A percentile compares a stretch with the other conserved stretches of the same genome.
Conservation (phyloP, 495 filamentous ascomycete genomes). For the Aspergillus carlsbadensis region DNA sequence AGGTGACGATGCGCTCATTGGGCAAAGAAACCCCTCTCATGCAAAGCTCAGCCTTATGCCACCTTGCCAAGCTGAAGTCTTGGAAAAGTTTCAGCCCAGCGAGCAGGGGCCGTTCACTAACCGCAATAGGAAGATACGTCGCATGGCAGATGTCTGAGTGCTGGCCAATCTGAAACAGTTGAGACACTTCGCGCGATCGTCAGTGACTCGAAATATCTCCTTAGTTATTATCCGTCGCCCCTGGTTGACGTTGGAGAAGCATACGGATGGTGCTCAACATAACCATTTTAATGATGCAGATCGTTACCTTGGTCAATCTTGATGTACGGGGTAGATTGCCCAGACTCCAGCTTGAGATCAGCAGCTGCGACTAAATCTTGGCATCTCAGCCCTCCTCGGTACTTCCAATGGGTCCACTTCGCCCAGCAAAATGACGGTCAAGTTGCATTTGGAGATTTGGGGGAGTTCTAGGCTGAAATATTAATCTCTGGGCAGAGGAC, state of each 20-base stretch:
- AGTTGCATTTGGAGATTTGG: neutral
- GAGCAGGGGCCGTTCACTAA: constrained; percentile 4
- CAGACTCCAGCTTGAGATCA: constrained; percentile 10
- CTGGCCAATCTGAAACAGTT: no score
- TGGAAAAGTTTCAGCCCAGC: constrained; percentile 2
- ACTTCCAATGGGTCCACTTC: constrained; percentile 7
- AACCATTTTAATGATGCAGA: neutral
- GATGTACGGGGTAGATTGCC: neutral
- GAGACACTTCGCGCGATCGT: no score
- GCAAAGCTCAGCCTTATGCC: constrained; percentile 13
- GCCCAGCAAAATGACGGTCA: neutral
- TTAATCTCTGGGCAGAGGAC: neutral
- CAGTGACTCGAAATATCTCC: no score
- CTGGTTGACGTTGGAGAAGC: no score
- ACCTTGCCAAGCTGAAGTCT: constrained; percentile 8
- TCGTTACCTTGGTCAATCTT: neutral
- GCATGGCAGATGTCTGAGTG: no score
- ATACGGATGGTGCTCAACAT: neutral
- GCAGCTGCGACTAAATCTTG: constrained; percentile 10
- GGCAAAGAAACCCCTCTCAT: neutral
- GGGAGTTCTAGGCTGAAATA: constrained; percentile 4
- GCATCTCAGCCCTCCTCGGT: constrained; percentile 10
- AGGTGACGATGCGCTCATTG: neutral
- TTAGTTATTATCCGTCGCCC: no score
- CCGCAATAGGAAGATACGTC: neutral